phyloP scores from a whole-genome alignment of 345 rosid species.

The Ceriops decandra region DNA sequence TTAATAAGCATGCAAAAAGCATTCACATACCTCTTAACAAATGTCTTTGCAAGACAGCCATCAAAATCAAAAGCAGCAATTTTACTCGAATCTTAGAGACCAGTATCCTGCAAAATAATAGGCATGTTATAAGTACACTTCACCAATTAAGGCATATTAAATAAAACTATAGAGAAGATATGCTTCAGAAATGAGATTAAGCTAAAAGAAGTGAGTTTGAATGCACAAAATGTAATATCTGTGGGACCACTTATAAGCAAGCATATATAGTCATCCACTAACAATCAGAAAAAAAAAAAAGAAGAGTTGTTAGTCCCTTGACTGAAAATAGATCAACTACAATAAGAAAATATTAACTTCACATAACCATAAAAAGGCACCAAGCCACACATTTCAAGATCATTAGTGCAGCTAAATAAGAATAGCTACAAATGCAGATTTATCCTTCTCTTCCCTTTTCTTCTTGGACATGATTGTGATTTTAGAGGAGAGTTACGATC shows the following conservation, averaged over 20 bases:
- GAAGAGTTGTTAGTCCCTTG: too few relatives aligned
- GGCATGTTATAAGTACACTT: neutral
- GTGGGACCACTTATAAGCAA: neutral
- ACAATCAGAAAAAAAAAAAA: too few relatives aligned
- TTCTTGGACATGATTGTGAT: too few relatives aligned
- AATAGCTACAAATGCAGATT: too few relatives aligned
- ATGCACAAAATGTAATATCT: neutral
- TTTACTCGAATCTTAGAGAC: slow-evolving; percentile 67
- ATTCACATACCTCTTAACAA: slow-evolving; percentile 49
- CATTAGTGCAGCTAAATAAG: too few relatives aligned
- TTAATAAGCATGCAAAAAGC: neutral
- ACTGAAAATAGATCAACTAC: too few relatives aligned
- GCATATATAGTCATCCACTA: neutral
- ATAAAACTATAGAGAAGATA: neutral
- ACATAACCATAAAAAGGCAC: too few relatives aligned
- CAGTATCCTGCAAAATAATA: slow-evolving; percentile 56
- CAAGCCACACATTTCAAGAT: too few relatives aligned
- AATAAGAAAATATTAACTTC: too few relatives aligned
- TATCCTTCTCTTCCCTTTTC: too few relatives aligned
- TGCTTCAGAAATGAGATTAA: neutral
- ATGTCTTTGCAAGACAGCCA: slow-evolving; percentile 87
- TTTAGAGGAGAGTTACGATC: neutral
- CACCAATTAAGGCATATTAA: neutral
- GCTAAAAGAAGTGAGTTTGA: neutral
- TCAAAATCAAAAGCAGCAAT: slow-evolving; percentile 98